Percentiles rank a stretch among this genome's conserved stretches.
phyloP scores from a whole-genome alignment of 768 basidiomycete species.

The Amanita polypyramis region DNA sequence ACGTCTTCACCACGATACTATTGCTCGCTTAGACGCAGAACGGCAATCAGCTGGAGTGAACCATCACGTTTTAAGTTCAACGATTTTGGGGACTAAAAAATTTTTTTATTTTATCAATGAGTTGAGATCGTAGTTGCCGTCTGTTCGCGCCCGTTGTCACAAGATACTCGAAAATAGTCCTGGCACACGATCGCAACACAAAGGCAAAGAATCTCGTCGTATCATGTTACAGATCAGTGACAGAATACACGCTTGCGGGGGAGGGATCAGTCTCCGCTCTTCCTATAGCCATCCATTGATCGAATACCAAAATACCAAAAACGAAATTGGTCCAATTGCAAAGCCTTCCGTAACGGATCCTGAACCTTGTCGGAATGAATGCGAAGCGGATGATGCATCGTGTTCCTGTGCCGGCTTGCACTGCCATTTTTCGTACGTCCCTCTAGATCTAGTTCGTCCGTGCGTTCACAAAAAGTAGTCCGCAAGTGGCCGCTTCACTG shows the following conservation, averaged over 20 bases:
- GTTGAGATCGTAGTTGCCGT: too few relatives aligned
- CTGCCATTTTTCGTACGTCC: neutral
- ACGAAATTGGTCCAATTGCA: neutral
- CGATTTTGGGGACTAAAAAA: too few relatives aligned
- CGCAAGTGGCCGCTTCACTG: conserved; percentile 75
- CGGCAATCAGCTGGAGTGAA: too few relatives aligned
- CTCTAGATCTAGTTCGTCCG: neutral
- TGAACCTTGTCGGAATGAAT: neutral
- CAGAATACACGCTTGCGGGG: neutral
- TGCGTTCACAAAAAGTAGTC: conserved; percentile 72
- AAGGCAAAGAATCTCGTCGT: neutral
- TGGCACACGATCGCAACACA: neutral
- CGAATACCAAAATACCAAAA: neutral
- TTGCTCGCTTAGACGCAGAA: too few relatives aligned
- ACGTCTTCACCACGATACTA: too few relatives aligned
- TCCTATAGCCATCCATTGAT: neutral
- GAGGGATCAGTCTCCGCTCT: neutral
- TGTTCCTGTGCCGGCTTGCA: neutral
- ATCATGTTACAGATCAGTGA: neutral
- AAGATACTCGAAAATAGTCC: neutral
- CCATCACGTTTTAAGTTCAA: too few relatives aligned
- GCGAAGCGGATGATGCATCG: neutral
- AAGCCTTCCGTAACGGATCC: neutral
- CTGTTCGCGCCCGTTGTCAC: too few relatives aligned
- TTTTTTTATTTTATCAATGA: too few relatives aligned